A percentile compares a stretch with the other conserved stretches of the same genome.
These are phyloP conservation scores for Cadophora gregata DNA, from an alignment of 2,329 filamentous ascomycete genomes.

Conservation along the genomic window DNA sequence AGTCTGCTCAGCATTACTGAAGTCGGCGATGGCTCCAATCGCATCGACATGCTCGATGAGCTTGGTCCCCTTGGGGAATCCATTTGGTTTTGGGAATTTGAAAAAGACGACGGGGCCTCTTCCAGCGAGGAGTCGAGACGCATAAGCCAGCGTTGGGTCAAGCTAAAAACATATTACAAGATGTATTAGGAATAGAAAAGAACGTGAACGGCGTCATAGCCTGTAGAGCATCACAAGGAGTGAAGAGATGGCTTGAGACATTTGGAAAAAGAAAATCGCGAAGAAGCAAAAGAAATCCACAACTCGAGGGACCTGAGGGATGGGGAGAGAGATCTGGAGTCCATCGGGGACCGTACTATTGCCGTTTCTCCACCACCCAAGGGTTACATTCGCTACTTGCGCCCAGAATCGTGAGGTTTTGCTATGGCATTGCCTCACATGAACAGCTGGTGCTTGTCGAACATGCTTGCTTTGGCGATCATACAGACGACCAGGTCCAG, in stretches of 20 bases:
- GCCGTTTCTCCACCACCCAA: constrained; percentile 7
- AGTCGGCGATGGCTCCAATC: constrained; percentile 16
- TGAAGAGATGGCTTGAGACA: constrained; percentile 17
- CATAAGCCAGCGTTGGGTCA: constrained; percentile 26
- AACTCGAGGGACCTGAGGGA: constrained; percentile 15
- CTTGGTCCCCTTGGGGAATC: constrained; percentile 25
- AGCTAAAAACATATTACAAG: constrained; percentile 13
- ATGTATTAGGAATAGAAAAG: constrained; percentile 28
- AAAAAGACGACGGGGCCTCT: constrained; percentile 31
- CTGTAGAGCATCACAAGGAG: constrained; percentile 30
- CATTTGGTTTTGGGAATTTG: constrained; percentile 32
- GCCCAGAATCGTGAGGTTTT: constrained; percentile 26
- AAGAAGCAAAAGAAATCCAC: constrained; percentile 9
- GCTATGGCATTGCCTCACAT: constrained; percentile 32
- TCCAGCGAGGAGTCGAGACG: constrained; percentile 35
- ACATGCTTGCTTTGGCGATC: constrained; percentile 33
- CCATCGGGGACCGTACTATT: constrained; percentile 4
- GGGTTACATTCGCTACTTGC: constrained; percentile 16
- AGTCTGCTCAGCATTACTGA: constrained; percentile 11
- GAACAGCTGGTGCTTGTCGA: constrained; percentile 29
- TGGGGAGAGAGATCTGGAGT: constrained; percentile 19
- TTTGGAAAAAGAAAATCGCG: constrained; percentile 4
- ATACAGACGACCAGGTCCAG: constrained; percentile 27
- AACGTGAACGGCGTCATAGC: constrained; percentile 34
- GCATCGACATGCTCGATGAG: constrained; percentile 21